A percentile compares a stretch with the other conserved stretches of the same genome.
Evolutionary conservation across 2,329 filamentous ascomycete genomes (phyloP).

Genomic region (Hymenoscyphus linearis): DNA sequence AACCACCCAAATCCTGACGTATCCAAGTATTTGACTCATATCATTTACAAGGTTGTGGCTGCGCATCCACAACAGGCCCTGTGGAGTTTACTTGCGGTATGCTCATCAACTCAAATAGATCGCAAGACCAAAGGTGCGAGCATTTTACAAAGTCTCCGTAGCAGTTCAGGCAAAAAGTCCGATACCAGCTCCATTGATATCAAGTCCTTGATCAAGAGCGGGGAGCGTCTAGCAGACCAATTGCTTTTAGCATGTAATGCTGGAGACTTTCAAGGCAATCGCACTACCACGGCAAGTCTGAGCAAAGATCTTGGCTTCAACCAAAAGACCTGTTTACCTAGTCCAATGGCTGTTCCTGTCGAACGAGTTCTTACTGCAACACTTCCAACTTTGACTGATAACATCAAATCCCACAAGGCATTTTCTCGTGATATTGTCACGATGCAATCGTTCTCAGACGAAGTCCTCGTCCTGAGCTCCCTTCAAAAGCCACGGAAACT

Average conservation of each 20-base stretch:
- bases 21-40: slow-evolving; percentile 68
- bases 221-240: slow-evolving; percentile 78
- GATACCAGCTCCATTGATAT: slow-evolving; percentile 55
- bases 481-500: slow-evolving; percentile 89
- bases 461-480: slow-evolving; percentile 85
- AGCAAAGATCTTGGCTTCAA: slow-evolving; percentile 76
- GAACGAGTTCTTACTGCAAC: slow-evolving; percentile 79
- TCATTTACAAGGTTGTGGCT: slow-evolving; percentile 81
- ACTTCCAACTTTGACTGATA: slow-evolving; percentile 69
- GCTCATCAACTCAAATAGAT: slow-evolving; percentile 72
- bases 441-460: slow-evolving; percentile 74
- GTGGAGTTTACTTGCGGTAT: slow-evolving; percentile 85
- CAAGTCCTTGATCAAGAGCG: slow-evolving; percentile 65
- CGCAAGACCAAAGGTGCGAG: slow-evolving; percentile 50
- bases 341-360: slow-evolving; percentile 80
- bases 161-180: slow-evolving; percentile 41
- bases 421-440: slow-evolving; percentile 85
- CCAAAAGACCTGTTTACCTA: slow-evolving; percentile 72
- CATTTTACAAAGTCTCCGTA: slow-evolving; percentile 47
- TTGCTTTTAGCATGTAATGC: slow-evolving; percentile 76
- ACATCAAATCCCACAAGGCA: slow-evolving; percentile 71
- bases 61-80: slow-evolving; percentile 86
- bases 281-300: slow-evolving; percentile 65
- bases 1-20: slow-evolving; percentile 76
- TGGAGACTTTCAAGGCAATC: slow-evolving; percentile 65